These are phyloP conservation scores for Ramalina peruviana DNA, from an alignment of 495 filamentous ascomycete species.

Conservation along the genomic window DNA sequence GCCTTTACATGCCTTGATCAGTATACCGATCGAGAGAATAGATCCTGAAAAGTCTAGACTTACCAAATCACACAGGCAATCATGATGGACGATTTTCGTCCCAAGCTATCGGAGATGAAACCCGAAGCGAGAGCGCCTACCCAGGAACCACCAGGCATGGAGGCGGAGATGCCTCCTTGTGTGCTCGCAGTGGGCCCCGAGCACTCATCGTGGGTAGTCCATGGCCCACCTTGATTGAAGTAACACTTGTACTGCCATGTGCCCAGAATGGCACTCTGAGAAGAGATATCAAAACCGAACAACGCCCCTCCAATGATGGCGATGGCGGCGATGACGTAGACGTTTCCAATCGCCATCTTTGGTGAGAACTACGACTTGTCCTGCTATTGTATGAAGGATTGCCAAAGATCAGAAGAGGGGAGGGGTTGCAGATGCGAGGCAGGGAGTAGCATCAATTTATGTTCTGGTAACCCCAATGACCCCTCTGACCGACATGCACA, in stretches of 20 bases:
- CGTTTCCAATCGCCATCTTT: conserved; percentile 39
- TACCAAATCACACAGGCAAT: conserved; percentile 53
- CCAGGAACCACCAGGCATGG: conserved; percentile 71
- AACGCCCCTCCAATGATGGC: conserved; percentile 66
- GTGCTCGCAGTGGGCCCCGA: conserved; percentile 38
- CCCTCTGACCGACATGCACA: too few species aligned
- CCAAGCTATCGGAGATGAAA: conserved; percentile 53
- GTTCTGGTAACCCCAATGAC: too few species aligned
- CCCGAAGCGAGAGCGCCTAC: conserved; percentile 51
- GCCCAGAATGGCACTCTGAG: conserved; percentile 14
- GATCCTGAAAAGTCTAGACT: neutral
- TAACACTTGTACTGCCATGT: conserved; percentile 18
- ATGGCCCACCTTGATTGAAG: conserved; percentile 18
- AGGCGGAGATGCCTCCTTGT: conserved; percentile 51
- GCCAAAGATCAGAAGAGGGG: too few species aligned
- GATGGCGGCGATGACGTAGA: conserved; percentile 62
- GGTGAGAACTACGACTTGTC: neutral
- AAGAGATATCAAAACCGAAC: conserved; percentile 33
- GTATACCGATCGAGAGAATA: conserved; percentile 35
- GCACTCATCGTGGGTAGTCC: conserved; percentile 39
- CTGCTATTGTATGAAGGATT: too few species aligned
- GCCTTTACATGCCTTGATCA: conserved; percentile 25
- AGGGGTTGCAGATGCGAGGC: too few species aligned
- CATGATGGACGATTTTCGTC: conserved; percentile 56
- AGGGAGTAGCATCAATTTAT: too few species aligned